Conservation (phyloP, 164 flowering plant genomes). For the Liriodendron chinense region DNA sequence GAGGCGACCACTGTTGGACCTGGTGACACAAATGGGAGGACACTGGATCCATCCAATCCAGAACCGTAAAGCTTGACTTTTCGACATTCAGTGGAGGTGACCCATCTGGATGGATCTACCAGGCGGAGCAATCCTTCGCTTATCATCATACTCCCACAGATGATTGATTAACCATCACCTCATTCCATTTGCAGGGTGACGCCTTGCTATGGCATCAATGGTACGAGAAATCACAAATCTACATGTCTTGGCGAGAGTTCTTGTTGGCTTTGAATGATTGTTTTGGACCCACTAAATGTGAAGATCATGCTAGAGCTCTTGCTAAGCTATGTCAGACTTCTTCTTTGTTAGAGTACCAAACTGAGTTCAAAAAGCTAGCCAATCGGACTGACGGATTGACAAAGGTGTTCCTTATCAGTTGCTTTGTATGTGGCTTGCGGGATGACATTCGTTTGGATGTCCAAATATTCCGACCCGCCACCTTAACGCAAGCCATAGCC, state of each 20-base stretch:
- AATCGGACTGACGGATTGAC: not conserved
- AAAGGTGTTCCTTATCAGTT: no score
- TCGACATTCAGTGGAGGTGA: not conserved
- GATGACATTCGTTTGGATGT: no score
- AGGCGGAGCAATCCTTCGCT: not conserved
- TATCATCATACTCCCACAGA: not conserved
- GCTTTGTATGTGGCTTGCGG: no score
- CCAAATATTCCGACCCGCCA: no score
- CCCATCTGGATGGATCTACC: not conserved
- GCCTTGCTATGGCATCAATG: not conserved
- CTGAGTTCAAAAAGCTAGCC: not conserved
- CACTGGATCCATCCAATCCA: no score
- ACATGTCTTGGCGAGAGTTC: not conserved
- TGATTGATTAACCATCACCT: not conserved
- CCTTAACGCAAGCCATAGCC: no score
- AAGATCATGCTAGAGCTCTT: not conserved
- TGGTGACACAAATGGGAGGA: no score
- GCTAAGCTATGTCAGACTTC: not conserved
- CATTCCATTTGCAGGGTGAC: not conserved
- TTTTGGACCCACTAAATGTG: not conserved
- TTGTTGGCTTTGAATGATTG: not conserved
- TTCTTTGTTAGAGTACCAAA: not conserved
- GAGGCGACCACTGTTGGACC: no score
- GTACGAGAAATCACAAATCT: not conserved
- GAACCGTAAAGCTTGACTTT: no score